Base-by-base conservation (phyloP, 768 basidiomycete genomes). In the Boletus coccyginus region DNA sequence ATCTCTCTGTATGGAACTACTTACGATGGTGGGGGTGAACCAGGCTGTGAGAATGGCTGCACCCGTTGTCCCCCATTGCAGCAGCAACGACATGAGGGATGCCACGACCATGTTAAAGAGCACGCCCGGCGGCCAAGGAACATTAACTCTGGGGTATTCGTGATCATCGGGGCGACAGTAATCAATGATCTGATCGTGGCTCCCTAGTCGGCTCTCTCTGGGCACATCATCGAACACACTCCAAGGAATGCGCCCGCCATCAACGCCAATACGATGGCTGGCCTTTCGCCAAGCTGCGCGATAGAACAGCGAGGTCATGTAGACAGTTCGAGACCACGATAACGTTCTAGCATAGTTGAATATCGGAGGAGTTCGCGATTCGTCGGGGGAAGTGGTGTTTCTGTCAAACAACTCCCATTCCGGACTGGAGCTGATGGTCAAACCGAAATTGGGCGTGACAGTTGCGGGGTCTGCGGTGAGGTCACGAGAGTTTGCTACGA, bases 21-120 rank as follows among this genome's bases (percentile, higher is more conserved):
- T 50, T 35, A 66, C 66, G 3, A 56, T 56, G 1, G 73, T 75
- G 9, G 73, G 74, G 0, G 70, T 74, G 29, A 57, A 70, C 59
- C 62, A 68, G 12, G 62, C 62, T 10, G 62, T 60, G 5, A 73
- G 41, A 33, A 73, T 3, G 1, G 73, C 73, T 12, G 72, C 66
- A 0, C 54, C 41, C 2, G 67, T 65, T 7, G 73, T 72, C 0
- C 60, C 67, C 74, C 71, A 75, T 51, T 75, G 73, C 19, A 75
- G 29, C 11, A 52, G 54, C 21, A 75, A 36, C 9, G 71, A 53
- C 41, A 70, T 61, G 11, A 66, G 1, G 2, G 73, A 70, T n/a
- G 74, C 73, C 12, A 71, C 36, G 16, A 65, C 9, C 53, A 74
- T 67, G 36, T 73, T 63, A 13, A 32, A 51, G n/a, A 69, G 32